Conservation (phyloP, 768 basidiomycete genomes). For the Leccinellum albellum region DNA sequence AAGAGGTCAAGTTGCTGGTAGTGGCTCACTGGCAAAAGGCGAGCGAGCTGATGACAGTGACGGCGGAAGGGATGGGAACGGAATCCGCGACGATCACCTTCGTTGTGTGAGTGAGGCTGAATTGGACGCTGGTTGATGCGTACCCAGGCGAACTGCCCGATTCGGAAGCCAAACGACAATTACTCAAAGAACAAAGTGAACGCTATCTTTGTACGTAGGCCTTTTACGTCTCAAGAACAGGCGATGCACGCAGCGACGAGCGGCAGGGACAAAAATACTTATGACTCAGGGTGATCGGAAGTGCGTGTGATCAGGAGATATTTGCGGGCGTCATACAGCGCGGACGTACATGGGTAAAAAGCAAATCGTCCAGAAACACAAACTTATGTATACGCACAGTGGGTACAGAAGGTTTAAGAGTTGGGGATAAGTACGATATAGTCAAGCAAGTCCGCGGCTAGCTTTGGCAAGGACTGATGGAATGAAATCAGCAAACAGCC, state of each 20-base stretch:
- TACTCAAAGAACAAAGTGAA: conserved; percentile 1
- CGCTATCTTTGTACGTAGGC: not conserved
- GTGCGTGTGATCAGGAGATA: conserved; percentile 3
- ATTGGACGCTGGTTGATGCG: conserved; percentile 8
- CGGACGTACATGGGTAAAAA: conserved; percentile 1
- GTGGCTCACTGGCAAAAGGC: conserved; percentile 1
- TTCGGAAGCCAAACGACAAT: conserved; percentile 21
- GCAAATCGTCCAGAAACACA: not conserved
- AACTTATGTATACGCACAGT: conserved; percentile 11
- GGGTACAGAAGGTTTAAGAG: conserved; percentile 5
- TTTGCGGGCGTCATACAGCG: conserved; percentile 5
- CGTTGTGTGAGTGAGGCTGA: conserved; percentile 16
- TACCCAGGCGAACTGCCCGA: conserved; percentile 23
- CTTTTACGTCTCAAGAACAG: not conserved
- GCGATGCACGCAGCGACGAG: not conserved
- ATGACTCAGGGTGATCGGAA: not conserved
- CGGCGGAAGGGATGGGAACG: conserved; percentile 14
- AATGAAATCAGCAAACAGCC: conserved; percentile 4
- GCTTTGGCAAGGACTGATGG: conserved; percentile 18
- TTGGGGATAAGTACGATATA: conserved; percentile 5
- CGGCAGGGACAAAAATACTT: not conserved
- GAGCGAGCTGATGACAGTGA: conserved; percentile 10
- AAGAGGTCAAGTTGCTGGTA: conserved; percentile 1
- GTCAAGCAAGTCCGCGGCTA: conserved; percentile 13
- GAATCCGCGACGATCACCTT: conserved; percentile 29